A percentile compares a stretch with the other conserved stretches of the same genome.
Conservation (phyloP, 2,329 filamentous ascomycete species). For the Calonectria hongkongensis region DNA sequence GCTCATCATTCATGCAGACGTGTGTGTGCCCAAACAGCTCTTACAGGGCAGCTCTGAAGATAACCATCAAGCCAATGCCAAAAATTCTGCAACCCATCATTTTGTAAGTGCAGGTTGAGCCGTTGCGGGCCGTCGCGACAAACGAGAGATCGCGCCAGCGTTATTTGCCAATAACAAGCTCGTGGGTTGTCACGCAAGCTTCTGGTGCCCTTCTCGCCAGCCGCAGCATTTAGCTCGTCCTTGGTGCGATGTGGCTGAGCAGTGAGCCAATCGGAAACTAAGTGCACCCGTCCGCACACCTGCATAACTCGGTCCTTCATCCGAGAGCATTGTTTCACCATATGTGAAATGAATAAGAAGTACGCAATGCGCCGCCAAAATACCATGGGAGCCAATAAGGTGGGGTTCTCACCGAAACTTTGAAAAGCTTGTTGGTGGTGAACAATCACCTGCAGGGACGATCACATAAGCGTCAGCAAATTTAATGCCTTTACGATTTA, state of each 20-base stretch:
- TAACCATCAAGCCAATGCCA: neutral
- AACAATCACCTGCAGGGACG: too few species aligned
- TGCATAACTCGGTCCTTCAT: neutral
- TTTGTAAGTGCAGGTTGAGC: neutral
- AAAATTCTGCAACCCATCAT: neutral
- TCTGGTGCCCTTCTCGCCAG: neutral
- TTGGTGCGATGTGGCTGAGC: neutral
- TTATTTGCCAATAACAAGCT: neutral
- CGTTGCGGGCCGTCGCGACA: constrained; percentile 7
- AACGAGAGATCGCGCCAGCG: neutral
- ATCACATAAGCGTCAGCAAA: too few species aligned
- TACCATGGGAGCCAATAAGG: too few species aligned
- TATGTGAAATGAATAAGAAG: too few species aligned
- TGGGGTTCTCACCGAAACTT: too few species aligned
- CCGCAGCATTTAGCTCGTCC: neutral
- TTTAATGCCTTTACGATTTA: too few species aligned
- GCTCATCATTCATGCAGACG: neutral
- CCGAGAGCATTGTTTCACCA: neutral
- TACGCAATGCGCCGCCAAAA: too few species aligned
- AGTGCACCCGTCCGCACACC: neutral
- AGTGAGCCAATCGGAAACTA: neutral
- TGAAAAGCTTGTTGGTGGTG: too few species aligned
- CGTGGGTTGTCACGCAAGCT: neutral
- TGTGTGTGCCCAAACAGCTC: neutral
- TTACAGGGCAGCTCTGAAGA: neutral